Base-by-base conservation (phyloP, 768 basidiomycete genomes). In the Podaxis sp. region DNA sequence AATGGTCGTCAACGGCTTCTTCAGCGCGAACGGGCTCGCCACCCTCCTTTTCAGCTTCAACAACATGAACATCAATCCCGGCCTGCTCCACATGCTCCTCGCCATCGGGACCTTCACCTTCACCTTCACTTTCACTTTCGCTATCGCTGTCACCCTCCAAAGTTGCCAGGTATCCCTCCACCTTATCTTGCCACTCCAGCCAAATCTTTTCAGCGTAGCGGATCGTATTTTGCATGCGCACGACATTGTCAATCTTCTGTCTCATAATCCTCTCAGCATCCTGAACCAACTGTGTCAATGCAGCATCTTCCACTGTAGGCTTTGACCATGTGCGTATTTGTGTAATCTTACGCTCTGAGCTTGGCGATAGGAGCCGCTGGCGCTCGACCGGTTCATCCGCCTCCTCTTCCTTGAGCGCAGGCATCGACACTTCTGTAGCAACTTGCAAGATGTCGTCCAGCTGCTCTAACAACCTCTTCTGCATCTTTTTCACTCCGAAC, bases 121-220 rank as follows among this genome's bases (percentile, higher is more conserved):
- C 82, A 46, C 76, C 50, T 48, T 56, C 76, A n/a, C 74, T 69
- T 30, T 72, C 74, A 55, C 70, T 72, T 48, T 78, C 84, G 48
- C 85, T 86, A 7, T 84, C 86, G 50, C n/a, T n/a, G n/a, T 76
- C 77, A 17, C 84, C 85, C 17, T 87, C 84, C 28, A 80, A 76
- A 37, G 77, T 77, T 3, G 82, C 83, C 37, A 96, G 75, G 46
- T 81, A 83, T 68, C 86, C 83, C 64, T 87, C 89, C 13, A 97
- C 89, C 68, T 86, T 87, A 70, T 92, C 90, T 75, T 98, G 91
- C 96, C 96, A 99, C 76, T 99, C 97, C 69, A 90, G 90, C 79
- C 96, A 88, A 33, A 97, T 92, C 78, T 96, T 96, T 79, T 99
- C 97, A 44, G 95, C 89, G 74, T 99, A 99, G 58, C 93, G 83